Conservation (phyloP, 169 alveolate species). For the Eimeria acervulina region DNA sequence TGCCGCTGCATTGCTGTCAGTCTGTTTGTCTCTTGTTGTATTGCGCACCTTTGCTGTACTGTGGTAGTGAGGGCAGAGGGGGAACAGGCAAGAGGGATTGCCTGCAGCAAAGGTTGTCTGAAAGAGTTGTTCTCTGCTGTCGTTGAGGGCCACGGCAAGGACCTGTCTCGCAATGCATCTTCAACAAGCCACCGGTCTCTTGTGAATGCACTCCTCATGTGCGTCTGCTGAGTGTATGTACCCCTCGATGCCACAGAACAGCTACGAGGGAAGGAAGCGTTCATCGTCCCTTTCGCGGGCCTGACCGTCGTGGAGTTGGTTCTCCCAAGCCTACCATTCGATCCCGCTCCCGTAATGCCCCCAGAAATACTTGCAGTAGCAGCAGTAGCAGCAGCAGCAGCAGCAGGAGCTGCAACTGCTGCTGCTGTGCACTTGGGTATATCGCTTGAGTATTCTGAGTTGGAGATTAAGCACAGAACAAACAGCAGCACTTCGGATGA, state of each 20-base stretch:
- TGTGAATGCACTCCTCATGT: not conserved
- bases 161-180: not conserved
- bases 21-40: not conserved
- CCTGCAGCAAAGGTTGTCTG: not conserved
- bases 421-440: not conserved
- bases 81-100: not conserved
- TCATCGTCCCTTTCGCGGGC: not conserved
- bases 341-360: not conserved
- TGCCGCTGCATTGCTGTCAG: not conserved
- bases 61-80: not conserved
- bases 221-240: not conserved
- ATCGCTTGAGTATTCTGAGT: not conserved
- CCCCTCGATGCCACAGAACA: not conserved
- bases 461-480: not conserved
- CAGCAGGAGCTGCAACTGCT: not conserved
- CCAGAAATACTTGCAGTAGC: not conserved
- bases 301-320: not conserved
- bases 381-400: not conserved
- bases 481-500: not conserved
- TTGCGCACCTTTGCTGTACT: not conserved
- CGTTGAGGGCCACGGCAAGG: not conserved
- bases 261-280: not conserved
- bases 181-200: not conserved
- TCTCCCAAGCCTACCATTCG: not conserved
- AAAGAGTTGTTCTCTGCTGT: not conserved